phyloP scores from a whole-genome alignment of 2,329 filamentous ascomycete species.

The Coniella lustricola region DNA sequence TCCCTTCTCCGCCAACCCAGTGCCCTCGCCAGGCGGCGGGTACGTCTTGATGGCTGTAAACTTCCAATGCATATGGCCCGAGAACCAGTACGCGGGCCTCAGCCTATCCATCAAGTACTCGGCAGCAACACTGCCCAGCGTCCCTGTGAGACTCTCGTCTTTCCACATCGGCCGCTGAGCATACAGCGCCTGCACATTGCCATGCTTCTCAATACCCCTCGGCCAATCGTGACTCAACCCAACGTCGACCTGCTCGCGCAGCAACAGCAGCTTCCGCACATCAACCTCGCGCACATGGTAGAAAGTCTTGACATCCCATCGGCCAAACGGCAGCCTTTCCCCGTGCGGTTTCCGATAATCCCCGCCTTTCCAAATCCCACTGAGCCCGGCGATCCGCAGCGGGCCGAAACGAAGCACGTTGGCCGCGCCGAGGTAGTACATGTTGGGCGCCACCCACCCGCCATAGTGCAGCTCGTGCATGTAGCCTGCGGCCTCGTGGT shows the following conservation, averaged over 20 bases:
- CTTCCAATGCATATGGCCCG: constrained; percentile 86
- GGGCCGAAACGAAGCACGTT: constrained; percentile 81
- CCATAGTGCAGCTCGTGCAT: constrained; percentile 92
- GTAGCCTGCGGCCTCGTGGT: constrained; percentile 89
- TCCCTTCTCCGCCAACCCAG: constrained; percentile 16
- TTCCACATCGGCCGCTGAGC: constrained; percentile 67
- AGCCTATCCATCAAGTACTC: constrained; percentile 73
- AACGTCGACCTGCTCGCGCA: constrained; percentile 83
- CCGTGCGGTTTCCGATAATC: constrained; percentile 79
- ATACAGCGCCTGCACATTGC: constrained; percentile 63
- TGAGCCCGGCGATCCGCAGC: constrained; percentile 80
- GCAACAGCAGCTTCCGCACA: constrained; percentile 76
- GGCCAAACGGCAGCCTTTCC: constrained; percentile 79
- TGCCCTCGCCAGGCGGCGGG: constrained; percentile 19
- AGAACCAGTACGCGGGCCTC: constrained; percentile 83
- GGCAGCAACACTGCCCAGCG: constrained; percentile 73
- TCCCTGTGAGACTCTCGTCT: constrained; percentile 66
- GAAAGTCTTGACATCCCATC: constrained; percentile 68
- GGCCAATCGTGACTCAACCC: constrained; percentile 97
- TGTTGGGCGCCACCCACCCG: constrained; percentile 93
- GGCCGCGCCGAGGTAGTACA: constrained; percentile 92
- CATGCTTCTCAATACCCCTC: constrained; percentile 69
- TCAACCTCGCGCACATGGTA: constrained; percentile 90
- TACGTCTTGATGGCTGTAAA: constrained; percentile 65
- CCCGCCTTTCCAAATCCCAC: constrained; percentile 90